These are phyloP conservation scores for Bipolaris cookei DNA, from an alignment of 2,329 filamentous ascomycete genomes.

Conservation along the genomic window DNA sequence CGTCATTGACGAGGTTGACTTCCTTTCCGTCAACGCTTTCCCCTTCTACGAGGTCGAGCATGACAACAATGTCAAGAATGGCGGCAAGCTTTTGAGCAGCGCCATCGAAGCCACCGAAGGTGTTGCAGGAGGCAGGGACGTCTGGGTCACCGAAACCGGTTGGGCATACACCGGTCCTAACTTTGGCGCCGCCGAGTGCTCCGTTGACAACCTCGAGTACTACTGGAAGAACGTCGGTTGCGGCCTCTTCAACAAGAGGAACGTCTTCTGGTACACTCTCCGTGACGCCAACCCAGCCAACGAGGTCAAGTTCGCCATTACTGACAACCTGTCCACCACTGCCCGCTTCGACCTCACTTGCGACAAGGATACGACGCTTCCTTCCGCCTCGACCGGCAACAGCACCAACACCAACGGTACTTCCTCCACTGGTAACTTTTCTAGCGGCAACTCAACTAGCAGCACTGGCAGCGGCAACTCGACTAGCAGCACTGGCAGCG, in stretches of 20 bases:
- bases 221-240: slow-evolving; percentile 48
- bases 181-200: slow-evolving; percentile 38
- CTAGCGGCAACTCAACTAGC: slow-evolving; percentile 16
- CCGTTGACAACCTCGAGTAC: slow-evolving; percentile 37
- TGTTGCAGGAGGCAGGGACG: slow-evolving; percentile 40
- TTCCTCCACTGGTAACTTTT: slow-evolving; percentile 18
- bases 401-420: slow-evolving; percentile 23
- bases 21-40: slow-evolving; percentile 48
- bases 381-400: slow-evolving; percentile 5
- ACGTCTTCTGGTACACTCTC: slow-evolving; percentile 48
- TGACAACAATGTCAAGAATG: slow-evolving; percentile 46
- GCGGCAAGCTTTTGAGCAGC: slow-evolving; percentile 49
- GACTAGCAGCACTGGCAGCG: neutral
- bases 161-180: slow-evolving; percentile 44
- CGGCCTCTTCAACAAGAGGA: slow-evolving; percentile 40
- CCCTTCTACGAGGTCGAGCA: slow-evolving; percentile 48
- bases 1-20: slow-evolving; percentile 47
- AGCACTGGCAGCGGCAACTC: slow-evolving; percentile 13
- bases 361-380: slow-evolving; percentile 32
- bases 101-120: slow-evolving; percentile 39
- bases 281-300: slow-evolving; percentile 60
- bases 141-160: slow-evolving; percentile 51
- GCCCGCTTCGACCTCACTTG: slow-evolving; percentile 63
- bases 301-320: slow-evolving; percentile 64
- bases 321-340: slow-evolving; percentile 59